Evolutionary conservation across 495 filamentous ascomycete species (phyloP), one percentile per base, ranked within the genome.

Genomic region (Neurospora sublineolata): DNA sequence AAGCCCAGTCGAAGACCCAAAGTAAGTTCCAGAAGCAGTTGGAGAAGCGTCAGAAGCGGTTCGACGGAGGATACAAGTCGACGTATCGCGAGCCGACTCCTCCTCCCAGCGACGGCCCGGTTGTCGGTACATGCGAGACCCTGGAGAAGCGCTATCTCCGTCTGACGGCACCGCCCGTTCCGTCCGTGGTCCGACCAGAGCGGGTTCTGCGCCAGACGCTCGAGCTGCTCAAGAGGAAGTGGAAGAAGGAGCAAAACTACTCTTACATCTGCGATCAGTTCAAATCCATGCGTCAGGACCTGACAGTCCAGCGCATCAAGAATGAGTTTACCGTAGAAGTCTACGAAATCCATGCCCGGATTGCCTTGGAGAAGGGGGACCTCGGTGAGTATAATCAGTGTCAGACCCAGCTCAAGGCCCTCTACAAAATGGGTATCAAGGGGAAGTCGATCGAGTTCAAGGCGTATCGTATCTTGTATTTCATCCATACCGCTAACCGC

Each of bases 331-430:
- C 94, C 6, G 94, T 97, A 69, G 89, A 86, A 72, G 95, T 97
- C 67, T 99, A 99, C 81, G 95, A 99, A 85, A 93, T 94, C 72
- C 96, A 99, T 83, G 96, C 94, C 69, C 90, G 95, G 52, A 98
- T 99, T 83, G 95, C 95, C 73, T 84, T 99, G 79, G 95, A 99
- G 86, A 97, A 96, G 87, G 94, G 91, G 80, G 95, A 99, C 86
- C 87, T 97, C 84, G 94, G 95, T 99, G 95, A 99, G 95, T 99
- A 98, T 93, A 99, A 99, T 86, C 95, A 99, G 88, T 99, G 95
- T 81, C 96, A 98, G 85, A 97, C 95, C 73, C 95, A 98, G 84
- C 87, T 99, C 77, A 91, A 92, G 78, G 92, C 90, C 71, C 85
- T 99, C 75, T 97, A 99, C 80, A 86, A 86, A 79, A 88, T 92